These are phyloP conservation scores for Dictyostelium citrinum DNA, from an alignment of 78 protist species.

Conservation along the genomic window DNA sequence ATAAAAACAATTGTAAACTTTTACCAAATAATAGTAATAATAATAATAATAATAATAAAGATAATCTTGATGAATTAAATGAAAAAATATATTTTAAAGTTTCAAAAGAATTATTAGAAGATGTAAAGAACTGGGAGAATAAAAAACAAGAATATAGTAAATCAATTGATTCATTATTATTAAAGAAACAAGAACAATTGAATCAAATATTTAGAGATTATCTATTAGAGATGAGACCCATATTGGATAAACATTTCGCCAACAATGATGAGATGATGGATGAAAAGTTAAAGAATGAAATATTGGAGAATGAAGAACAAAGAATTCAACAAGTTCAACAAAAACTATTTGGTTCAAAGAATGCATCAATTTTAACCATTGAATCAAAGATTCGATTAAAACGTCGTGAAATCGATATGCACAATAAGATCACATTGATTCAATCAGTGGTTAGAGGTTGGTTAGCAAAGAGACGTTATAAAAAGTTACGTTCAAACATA, in stretches of 20 bases:
- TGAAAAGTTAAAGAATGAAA: background rate
- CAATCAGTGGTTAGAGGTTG: constrained; percentile 57
- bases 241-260: constrained; percentile 4
- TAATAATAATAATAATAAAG: background rate
- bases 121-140: constrained; percentile 42
- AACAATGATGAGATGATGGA: background rate
- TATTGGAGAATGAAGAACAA: background rate
- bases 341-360: constrained; percentile 33
- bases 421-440: constrained; percentile 50
- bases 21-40: background rate
- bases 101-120: constrained; percentile 27
- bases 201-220: constrained; percentile 16
- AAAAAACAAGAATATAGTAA: constrained; percentile 7
- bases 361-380: constrained; percentile 34
- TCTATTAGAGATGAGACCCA: constrained; percentile 32
- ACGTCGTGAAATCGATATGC: constrained; percentile 42
- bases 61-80: background rate
- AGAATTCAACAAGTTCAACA: constrained; percentile 18
- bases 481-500: background rate
- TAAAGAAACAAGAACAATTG: background rate
- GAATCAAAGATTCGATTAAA: background rate
- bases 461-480: constrained; percentile 26
- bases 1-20: background rate
- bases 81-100: constrained; percentile 51
- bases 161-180: constrained; percentile 14